Percentiles rank a stretch among this genome's conserved stretches.
Evolutionary conservation across 192 early-diverging fungal genomes (phyloP).

Genomic region (Podila epigama): DNA sequence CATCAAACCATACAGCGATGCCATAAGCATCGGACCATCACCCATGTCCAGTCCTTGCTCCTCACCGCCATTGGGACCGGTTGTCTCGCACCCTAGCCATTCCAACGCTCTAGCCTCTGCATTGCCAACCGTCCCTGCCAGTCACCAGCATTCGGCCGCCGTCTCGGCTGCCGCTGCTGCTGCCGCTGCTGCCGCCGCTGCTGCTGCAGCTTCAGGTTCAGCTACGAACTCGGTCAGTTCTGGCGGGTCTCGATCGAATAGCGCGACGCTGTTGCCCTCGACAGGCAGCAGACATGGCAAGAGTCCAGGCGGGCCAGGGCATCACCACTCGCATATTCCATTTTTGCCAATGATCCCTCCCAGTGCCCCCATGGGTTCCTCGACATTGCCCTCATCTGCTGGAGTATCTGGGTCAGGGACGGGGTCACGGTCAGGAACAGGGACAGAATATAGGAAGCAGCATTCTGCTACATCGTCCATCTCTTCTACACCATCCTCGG

Average conservation of each 20-base stretch:
- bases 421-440: slow-evolving; percentile 10
- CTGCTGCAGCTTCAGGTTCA: slow-evolving; percentile 4
- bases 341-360: neutral
- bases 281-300: slow-evolving; percentile 3
- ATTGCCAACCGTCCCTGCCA: slow-evolving; percentile 30
- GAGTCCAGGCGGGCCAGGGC: neutral
- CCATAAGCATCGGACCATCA: slow-evolving; percentile 26
- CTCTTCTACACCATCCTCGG: slow-evolving; percentile 26
- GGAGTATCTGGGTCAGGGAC: neutral
- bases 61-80: slow-evolving; percentile 28
- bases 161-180: slow-evolving; percentile 41
- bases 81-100: neutral
- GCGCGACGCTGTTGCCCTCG: slow-evolving; percentile 6
- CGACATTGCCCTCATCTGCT: neutral
- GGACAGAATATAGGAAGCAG: slow-evolving; percentile 14
- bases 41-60: slow-evolving; percentile 41
- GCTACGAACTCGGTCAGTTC: no score
- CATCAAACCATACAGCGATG: slow-evolving; percentile 23
- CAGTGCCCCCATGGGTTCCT: neutral
- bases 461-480: slow-evolving; percentile 28
- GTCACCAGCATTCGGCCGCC: slow-evolving; percentile 45
- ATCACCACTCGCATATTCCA: neutral
- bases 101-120: slow-evolving; percentile 27
- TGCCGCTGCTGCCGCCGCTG: slow-evolving; percentile 30
- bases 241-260: neutral